Conservation (phyloP, 495 filamentous ascomycete genomes). For the Arthonia radiata region DNA sequence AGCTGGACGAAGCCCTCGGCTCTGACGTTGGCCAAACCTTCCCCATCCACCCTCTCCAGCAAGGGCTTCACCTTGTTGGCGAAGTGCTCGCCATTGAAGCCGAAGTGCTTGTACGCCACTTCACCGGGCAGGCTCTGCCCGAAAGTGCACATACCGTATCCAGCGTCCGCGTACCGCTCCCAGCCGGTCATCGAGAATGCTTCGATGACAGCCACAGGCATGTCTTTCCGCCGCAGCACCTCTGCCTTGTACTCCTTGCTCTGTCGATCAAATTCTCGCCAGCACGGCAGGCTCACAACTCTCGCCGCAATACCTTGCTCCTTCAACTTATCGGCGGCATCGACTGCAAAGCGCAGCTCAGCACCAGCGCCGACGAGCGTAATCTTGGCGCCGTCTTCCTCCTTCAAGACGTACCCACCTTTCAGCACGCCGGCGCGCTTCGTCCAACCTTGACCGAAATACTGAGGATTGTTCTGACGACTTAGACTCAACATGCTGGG, state of each 20-base stretch:
- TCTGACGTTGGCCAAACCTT: no score
- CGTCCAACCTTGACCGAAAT: slow-evolving; percentile 14
- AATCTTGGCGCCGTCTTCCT: slow-evolving; percentile 17
- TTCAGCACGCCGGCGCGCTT: slow-evolving; percentile 16
- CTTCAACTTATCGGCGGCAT: slow-evolving; percentile 11
- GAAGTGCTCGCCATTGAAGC: slow-evolving; percentile 79
- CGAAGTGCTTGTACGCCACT: slow-evolving; percentile 63
- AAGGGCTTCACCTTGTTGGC: no score
- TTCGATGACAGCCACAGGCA: slow-evolving; percentile 28
- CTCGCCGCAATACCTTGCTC: slow-evolving; percentile 18
- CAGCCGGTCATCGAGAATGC: slow-evolving; percentile 29
- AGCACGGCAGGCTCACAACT: slow-evolving; percentile 29
- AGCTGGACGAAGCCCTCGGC: no score
- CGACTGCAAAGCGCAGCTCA: slow-evolving; percentile 21
- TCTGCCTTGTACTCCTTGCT: slow-evolving; percentile 40
- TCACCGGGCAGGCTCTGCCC: slow-evolving; percentile 25
- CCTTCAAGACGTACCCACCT: slow-evolving; percentile 24
- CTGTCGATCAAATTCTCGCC: slow-evolving; percentile 28
- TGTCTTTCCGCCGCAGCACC: slow-evolving; percentile 13
- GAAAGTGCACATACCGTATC: slow-evolving; percentile 21
- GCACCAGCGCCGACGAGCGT: slow-evolving; percentile 25
- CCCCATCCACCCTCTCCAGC: no score
- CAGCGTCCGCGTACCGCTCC: slow-evolving; percentile 33
- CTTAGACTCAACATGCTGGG: slow-evolving; percentile 27
- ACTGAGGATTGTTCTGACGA: slow-evolving; percentile 21